phyloP scores from a whole-genome alignment of 2,329 filamentous ascomycete genomes.

The Leptoxyphium fumago region DNA sequence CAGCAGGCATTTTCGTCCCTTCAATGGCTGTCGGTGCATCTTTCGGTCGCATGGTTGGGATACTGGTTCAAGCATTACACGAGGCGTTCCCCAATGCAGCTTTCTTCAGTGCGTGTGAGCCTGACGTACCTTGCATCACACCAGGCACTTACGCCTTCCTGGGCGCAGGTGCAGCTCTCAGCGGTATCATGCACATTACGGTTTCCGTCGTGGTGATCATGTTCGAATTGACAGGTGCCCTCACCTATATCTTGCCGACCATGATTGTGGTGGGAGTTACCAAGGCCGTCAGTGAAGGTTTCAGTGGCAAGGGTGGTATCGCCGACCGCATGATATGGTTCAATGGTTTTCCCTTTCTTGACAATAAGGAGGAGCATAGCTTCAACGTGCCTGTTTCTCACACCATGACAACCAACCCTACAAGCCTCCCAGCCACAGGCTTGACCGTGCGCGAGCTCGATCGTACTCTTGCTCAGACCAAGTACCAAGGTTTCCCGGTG shows the following conservation, averaged over 20 bases:
- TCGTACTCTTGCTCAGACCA: slow-evolving; percentile 57
- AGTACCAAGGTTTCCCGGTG: slow-evolving; percentile 86
- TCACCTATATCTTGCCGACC: slow-evolving; percentile 91
- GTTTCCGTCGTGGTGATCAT: slow-evolving; percentile 98
- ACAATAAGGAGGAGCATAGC: slow-evolving; percentile 94
- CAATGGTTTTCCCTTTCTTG: slow-evolving; percentile 89
- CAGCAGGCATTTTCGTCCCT: slow-evolving; percentile 92
- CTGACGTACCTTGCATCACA: slow-evolving; percentile 75
- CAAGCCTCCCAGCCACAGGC: slow-evolving; percentile 59
- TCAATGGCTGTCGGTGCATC: slow-evolving; percentile 95
- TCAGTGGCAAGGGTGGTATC: slow-evolving; percentile 80
- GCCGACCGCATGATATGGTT: slow-evolving; percentile 99
- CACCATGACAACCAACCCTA: slow-evolving; percentile 60
- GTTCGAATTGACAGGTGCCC: slow-evolving; percentile 92
- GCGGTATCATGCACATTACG: slow-evolving; percentile 88
- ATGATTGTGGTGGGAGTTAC: slow-evolving; percentile 99
- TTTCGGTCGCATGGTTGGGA: slow-evolving; percentile 87
- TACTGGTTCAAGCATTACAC: slow-evolving; percentile 78
- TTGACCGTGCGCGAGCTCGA: slow-evolving; percentile 66
- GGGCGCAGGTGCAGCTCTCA: slow-evolving; percentile 84
- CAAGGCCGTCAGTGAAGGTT: slow-evolving; percentile 79
- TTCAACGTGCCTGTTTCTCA: slow-evolving; percentile 88
- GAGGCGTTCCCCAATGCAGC: slow-evolving; percentile 66
- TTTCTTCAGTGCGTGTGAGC: slow-evolving; percentile 80
- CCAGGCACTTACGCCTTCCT: slow-evolving; percentile 95